Evolutionary conservation across 495 filamentous ascomycete species (phyloP).

Genomic region (Venustampulla echinocandica): DNA sequence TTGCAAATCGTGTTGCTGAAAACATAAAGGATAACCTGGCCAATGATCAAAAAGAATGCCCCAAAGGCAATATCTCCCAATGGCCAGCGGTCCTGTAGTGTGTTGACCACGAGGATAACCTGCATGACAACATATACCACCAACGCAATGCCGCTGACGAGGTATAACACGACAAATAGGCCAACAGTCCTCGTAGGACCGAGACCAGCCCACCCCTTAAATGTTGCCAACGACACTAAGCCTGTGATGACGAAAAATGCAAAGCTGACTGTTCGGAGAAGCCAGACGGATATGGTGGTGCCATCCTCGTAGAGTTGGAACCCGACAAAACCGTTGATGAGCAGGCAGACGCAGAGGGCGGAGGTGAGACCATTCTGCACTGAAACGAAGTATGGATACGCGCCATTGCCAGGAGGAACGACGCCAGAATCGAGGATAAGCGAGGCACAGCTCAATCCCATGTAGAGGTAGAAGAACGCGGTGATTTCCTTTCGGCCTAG

Average conservation of each 20-base stretch:
- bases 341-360: conserved; percentile 75
- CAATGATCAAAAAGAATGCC: conserved; percentile 81
- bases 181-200: conserved; percentile 77
- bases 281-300: conserved; percentile 91
- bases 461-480: conserved; percentile 94
- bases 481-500: conserved; percentile 96
- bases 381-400: conserved; percentile 87
- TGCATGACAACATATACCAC: conserved; percentile 84
- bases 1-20: conserved; percentile 82
- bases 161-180: conserved; percentile 85
- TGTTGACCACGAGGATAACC: conserved; percentile 77
- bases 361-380: conserved; percentile 86
- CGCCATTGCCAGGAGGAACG: conserved; percentile 65
- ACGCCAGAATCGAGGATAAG: conserved; percentile 91
- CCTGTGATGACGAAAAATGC: conserved; percentile 82
- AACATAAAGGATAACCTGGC: conserved; percentile 87
- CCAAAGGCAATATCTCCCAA: conserved; percentile 91
- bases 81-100: conserved; percentile 92
- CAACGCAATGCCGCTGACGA: conserved; percentile 81
- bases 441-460: conserved; percentile 79
- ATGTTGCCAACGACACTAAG: conserved; percentile 81
- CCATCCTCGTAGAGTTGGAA: conserved; percentile 99
- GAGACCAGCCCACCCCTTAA: conserved; percentile 84
- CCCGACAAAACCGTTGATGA: conserved; percentile 97
- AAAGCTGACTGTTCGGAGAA: conserved; percentile 67